Base-by-base conservation (phyloP, 2,329 filamentous ascomycete genomes). In the Nemania sp. region DNA sequence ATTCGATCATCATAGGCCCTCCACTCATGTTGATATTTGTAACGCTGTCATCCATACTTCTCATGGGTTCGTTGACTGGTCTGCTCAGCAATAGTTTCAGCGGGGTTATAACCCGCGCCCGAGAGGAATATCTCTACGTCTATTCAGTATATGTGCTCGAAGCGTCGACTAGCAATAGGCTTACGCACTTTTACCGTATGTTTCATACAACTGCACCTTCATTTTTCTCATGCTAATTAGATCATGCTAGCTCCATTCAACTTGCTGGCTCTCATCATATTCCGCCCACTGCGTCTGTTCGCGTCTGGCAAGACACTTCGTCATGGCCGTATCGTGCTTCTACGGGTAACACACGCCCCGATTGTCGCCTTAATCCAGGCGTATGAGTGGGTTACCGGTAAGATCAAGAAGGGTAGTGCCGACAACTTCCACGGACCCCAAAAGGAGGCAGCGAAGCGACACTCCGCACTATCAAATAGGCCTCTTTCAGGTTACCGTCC, bases 111-210 rank as follows among this genome's bases (percentile, higher is more conserved):
- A 77, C 77, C 44, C 82, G 85, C 61, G 83, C 84, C 33, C 78
- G 78, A 53, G 89, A 91, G 66, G 89, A 93, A 70, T 92, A 92
- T 65, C 78, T 92, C 28, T 91, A 89, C 66, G 84, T 91, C 64
- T 92, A 86, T 70, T 82, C 79, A 61, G 79, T 83, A 45, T 84
- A 85, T 68, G 84, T 85, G 61, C 77, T 85, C 50, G 80, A 86
- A 70, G 84, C 84, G 12, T 86, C 84, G 43, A 88, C 86, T 36
- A 85, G 82, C 63, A 87, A 87, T 62, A 77, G 85, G 41, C 78
- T 88, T 28, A 88, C 84, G 4, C 84, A 88, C 70, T 88, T 88
- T 66, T 86, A 86, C 64, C 85, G 68, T 70, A n/a, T 58, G 56
- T 68, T 63, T 19, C n/a, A 6, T 7, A 15, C 11, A 15, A 2